Percentiles rank a stretch among this genome's conserved stretches.
These are phyloP conservation scores for Elaeagnus macrophylla DNA, from an alignment of 306 rosid genomes.

Conservation along the genomic window DNA sequence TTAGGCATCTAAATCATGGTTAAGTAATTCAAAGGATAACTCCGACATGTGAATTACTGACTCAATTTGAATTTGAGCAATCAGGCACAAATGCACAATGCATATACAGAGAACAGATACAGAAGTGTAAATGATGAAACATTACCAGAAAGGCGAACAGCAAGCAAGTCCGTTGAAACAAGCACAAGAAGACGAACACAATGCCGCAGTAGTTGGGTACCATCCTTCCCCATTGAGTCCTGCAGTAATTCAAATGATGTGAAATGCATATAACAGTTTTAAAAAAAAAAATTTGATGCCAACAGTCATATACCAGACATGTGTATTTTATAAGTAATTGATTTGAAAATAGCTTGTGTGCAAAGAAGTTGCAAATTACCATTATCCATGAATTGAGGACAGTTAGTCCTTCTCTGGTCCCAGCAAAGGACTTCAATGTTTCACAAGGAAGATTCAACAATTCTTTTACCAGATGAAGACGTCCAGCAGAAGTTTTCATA, in stretches of 20 bases:
- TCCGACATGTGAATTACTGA: not conserved
- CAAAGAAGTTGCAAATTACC: conserved; percentile 36
- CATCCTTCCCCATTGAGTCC: conserved; percentile 99
- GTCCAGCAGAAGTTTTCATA: conserved; percentile 75
- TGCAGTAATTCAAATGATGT: conserved; percentile 22
- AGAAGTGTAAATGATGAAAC: conserved; percentile 11
- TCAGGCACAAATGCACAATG: not conserved
- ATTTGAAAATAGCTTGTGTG: conserved; percentile 10
- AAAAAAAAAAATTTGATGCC: conserved; percentile 11
- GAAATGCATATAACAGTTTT: conserved; percentile 18
- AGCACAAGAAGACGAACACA: conserved; percentile 97
- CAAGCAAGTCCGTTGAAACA: conserved; percentile 81
- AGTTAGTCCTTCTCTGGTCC: conserved; percentile 83
- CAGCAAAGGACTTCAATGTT: conserved; percentile 83
- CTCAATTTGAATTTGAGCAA: not conserved
- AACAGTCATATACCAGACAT: conserved; percentile 9
- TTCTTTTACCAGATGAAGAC: conserved; percentile 83
- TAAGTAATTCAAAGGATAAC: not conserved
- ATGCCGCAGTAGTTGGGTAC: conserved; percentile 95
- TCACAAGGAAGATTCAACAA: conserved; percentile 66
- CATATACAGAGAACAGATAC: conserved; percentile 2
- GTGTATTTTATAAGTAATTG: conserved; percentile 5
- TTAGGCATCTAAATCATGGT: not conserved
- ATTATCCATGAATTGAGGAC: conserved; percentile 90
- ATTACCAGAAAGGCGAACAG: conserved; percentile 90